These are phyloP conservation scores for Nadsonia starkeyi-henricii DNA, from an alignment of 1,139 yeast species.

Conservation along the genomic window DNA sequence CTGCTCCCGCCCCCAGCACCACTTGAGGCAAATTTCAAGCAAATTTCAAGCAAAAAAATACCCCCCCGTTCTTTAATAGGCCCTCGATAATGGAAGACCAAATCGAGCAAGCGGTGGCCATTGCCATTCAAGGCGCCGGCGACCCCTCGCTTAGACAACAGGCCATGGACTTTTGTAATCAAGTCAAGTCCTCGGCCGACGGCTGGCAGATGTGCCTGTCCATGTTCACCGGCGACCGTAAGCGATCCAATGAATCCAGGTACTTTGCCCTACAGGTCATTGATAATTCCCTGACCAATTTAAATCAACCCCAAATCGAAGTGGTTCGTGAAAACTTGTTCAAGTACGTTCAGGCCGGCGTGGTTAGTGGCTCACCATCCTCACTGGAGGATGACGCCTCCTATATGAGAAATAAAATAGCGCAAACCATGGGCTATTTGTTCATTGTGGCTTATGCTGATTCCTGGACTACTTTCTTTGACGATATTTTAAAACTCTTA, in stretches of 20 bases:
- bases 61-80: no score
- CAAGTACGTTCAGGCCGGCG: slow-evolving; percentile 21
- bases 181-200: slow-evolving; percentile 57
- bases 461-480: slow-evolving; percentile 53
- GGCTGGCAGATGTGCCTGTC: slow-evolving; percentile 72
- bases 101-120: slow-evolving; percentile 84
- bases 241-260: slow-evolving; percentile 29
- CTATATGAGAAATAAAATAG: slow-evolving; percentile 63
- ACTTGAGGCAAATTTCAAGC: no score
- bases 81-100: slow-evolving; percentile 82
- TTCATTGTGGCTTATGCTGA: slow-evolving; percentile 54
- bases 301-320: slow-evolving; percentile 35
- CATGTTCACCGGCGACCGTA: slow-evolving; percentile 33
- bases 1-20: no score
- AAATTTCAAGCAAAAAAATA: no score
- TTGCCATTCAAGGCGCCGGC: slow-evolving; percentile 71
- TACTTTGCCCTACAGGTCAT: slow-evolving; percentile 77
- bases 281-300: slow-evolving; percentile 43
- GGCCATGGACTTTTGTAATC: slow-evolving; percentile 69
- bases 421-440: slow-evolving; percentile 57
- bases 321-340: slow-evolving; percentile 36
- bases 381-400: slow-evolving; percentile 31
- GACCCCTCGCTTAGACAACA: slow-evolving; percentile 60
- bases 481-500: slow-evolving; percentile 36
- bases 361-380: slow-evolving; percentile 3